Conservation (phyloP, 192 early-diverging fungal species). For the Linnemannia elongata region DNA sequence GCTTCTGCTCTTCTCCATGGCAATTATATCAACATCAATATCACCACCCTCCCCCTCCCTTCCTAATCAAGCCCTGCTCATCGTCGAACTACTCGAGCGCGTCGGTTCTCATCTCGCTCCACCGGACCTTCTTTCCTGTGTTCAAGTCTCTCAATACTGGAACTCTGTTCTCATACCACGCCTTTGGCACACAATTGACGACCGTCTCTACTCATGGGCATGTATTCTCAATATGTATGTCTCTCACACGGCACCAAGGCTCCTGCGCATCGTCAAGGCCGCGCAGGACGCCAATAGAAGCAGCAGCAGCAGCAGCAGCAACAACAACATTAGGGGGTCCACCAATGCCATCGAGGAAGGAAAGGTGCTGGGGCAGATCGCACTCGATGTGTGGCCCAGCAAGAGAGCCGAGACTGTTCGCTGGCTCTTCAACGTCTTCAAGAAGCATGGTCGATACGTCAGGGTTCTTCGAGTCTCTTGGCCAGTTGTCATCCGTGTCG, state of each 20-base stretch:
- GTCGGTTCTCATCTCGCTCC: not conserved
- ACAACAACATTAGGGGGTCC: not conserved
- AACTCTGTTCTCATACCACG: not conserved
- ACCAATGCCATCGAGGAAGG: not conserved
- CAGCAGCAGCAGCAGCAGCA: too few relatives aligned
- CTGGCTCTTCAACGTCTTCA: not conserved
- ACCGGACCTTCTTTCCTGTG: not conserved
- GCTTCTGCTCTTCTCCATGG: too few relatives aligned
- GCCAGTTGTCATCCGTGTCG: not conserved
- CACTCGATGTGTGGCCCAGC: too few relatives aligned
- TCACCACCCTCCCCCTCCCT: too few relatives aligned
- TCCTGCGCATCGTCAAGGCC: not conserved
- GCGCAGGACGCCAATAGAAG: not conserved
- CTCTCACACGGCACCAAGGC: too few relatives aligned
- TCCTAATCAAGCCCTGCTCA: too few relatives aligned
- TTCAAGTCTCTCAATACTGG: not conserved
- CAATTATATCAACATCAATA: too few relatives aligned
- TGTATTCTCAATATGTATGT: too few relatives aligned
- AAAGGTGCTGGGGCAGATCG: not conserved
- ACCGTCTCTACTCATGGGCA: too few relatives aligned
- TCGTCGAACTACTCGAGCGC: too few relatives aligned
- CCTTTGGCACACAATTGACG: not conserved
- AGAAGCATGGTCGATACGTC: not conserved
- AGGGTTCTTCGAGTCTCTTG: not conserved
- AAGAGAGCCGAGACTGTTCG: not conserved